Percentiles rank a stretch among this genome's conserved stretches.
Conservation (phyloP, 2,329 filamentous ascomycete genomes). For the Aspergillus clavatus region DNA sequence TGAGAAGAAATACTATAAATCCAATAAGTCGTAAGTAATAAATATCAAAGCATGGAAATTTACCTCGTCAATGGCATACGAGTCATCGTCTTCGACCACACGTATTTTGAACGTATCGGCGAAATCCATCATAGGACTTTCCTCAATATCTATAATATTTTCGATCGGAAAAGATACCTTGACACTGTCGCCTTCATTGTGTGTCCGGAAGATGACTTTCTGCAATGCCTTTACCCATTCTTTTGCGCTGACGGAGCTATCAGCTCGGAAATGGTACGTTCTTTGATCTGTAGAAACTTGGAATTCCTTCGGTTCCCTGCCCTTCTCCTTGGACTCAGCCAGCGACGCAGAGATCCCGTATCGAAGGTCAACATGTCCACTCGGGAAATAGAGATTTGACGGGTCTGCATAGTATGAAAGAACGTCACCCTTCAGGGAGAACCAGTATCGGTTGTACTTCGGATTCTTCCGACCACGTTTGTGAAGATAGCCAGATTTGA, state of each 20-base stretch:
- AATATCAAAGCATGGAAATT: constrained; percentile 6
- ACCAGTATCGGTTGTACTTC: constrained; percentile 88
- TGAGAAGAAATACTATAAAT: constrained; percentile 85
- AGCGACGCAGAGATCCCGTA: constrained; percentile 86
- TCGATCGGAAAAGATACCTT: constrained; percentile 88
- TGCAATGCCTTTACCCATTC: constrained; percentile 96
- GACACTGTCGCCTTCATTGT: constrained; percentile 94
- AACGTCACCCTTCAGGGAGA: constrained; percentile 84
- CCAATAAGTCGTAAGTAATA: constrained; percentile 12
- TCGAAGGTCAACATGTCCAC: constrained; percentile 84
- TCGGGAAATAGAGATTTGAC: constrained; percentile 83
- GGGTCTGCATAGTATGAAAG: constrained; percentile 83
- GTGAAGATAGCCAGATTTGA: constrained; percentile 81
- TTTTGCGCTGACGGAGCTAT: constrained; percentile 80
- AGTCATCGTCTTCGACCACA: constrained; percentile 89
- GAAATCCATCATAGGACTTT: constrained; percentile 84
- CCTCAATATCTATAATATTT: constrained; percentile 88
- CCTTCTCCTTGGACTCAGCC: constrained; percentile 61
- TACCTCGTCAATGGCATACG: constrained; percentile 91
- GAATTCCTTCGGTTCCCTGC: constrained; percentile 70
- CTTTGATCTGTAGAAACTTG: constrained; percentile 75
- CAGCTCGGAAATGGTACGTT: constrained; percentile 82
- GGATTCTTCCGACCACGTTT: constrained; percentile 87
- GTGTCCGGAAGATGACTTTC: constrained; percentile 89
- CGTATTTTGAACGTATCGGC: constrained; percentile 91